Base-by-base conservation (phyloP, 2,329 filamentous ascomycete species). In the Aspergillus fructus region DNA sequence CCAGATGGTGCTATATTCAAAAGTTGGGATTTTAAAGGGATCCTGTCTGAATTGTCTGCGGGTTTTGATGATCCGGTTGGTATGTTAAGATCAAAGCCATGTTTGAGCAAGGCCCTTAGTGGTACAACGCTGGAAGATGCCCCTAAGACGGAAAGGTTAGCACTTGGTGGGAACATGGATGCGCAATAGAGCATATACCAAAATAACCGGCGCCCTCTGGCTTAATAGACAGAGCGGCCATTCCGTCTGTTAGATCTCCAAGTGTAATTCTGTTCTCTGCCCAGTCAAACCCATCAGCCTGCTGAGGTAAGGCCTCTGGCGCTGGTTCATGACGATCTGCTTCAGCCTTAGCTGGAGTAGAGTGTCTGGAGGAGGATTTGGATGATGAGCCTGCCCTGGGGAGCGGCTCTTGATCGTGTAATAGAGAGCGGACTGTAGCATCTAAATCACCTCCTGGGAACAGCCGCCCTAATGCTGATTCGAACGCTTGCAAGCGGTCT, bases 241-340 rank as follows among this genome's bases (percentile, higher is more conserved):
- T 76, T 17, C 73, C 73, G 60, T 76, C 73, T 3, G 73, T 73
- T 52, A 75, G 54, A 59, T 75, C 72, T 15, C 73, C 71, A 11
- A 74, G 66, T 1, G 72, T 70, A 11, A 76, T 69, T 53, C 73
- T 71, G 50, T 73, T 74, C 55, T 76, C 71, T 6, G 71, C 69
- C 71, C 71, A 74, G 52, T 74, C 71, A 61, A 74, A 74, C 34
- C 68, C 71, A 63, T 73, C 73, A 9, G 73, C 72, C 60, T 74
- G 72, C 51, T 74, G 71, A 7, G 73, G 73, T 30, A 75, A 60
- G 46, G 73, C 69, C 82, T 85, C 64, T 71, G 78, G 70, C 9
- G 73, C 71, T 34, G 71, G 64, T 46, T 74, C 72, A 11, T 69
- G 65, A 30, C 68, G 66, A 49, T 73, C 71, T 33, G 66, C 65